These are phyloP conservation scores for Phytophthora sp. DNA, from an alignment of 352 stramenopile genomes.

Conservation along the genomic window DNA sequence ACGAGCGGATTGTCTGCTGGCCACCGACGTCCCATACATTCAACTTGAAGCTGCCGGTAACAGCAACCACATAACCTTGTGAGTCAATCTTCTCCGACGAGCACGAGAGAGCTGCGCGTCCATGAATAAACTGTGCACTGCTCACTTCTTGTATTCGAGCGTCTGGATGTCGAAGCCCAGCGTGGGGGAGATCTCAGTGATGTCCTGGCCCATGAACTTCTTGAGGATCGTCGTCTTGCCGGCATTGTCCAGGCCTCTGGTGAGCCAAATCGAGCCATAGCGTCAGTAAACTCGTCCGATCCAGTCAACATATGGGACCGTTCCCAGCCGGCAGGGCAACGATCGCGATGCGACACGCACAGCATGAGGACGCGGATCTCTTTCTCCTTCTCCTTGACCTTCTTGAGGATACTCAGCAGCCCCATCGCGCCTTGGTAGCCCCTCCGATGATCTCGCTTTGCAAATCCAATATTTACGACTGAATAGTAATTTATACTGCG, in stretches of 20 bases:
- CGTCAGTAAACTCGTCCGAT: conserved; percentile 15
- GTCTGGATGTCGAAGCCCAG: conserved; percentile 99
- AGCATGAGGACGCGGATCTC: conserved; percentile 99
- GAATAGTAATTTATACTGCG: conserved; percentile 8
- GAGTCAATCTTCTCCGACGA: too few species aligned
- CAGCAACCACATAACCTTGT: background rate
- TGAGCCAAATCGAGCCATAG: background rate
- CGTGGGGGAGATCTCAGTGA: conserved; percentile 97
- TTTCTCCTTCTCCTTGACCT: conserved; percentile 99
- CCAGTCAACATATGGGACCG: background rate
- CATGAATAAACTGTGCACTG: too few species aligned
- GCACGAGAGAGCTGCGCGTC: too few species aligned
- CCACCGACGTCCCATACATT: conserved; percentile 99
- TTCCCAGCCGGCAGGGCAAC: background rate
- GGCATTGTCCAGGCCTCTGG: conserved; percentile 98
- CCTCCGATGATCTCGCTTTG: background rate
- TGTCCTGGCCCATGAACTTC: conserved; percentile 97
- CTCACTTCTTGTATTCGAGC: conserved; percentile 94
- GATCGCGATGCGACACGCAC: conserved; percentile 40
- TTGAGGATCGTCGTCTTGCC: conserved; percentile 99
- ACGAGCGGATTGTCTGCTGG: conserved; percentile 98
- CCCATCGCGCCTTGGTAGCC: conserved; percentile 66
- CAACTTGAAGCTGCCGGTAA: conserved; percentile 93
- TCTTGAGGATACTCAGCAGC: conserved; percentile 94
- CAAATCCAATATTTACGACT: conserved; percentile 11